phyloP scores from a whole-genome alignment of 768 basidiomycete species.

The Kockovaella imperatae region DNA sequence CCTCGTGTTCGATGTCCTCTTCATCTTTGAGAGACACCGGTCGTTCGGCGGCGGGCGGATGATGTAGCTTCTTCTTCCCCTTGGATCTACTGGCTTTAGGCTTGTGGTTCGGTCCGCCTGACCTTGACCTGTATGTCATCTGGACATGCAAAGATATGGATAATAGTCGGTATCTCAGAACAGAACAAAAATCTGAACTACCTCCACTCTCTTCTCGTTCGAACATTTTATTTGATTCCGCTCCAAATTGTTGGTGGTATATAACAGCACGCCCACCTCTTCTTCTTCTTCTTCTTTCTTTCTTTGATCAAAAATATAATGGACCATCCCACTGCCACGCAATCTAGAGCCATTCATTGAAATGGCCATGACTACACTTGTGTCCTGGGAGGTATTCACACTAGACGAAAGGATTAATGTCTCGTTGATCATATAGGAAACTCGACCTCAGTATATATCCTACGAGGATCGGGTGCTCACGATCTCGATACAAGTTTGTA shows the following conservation, averaged over 20 bases:
- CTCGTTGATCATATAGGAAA: conserved; percentile 37
- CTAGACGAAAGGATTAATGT: conserved; percentile 43
- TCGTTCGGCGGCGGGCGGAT: conserved; percentile 22
- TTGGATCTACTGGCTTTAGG: conserved; percentile 6
- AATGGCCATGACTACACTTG: not conserved
- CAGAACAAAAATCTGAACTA: no score
- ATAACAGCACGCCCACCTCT: not conserved
- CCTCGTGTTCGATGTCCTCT: not conserved
- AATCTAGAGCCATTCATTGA: no score
- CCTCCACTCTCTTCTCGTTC: conserved; percentile 1
- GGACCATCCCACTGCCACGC: conserved; percentile 13
- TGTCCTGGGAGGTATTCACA: conserved; percentile 17
- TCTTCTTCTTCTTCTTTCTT: conserved; percentile 9
- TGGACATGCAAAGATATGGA: not conserved
- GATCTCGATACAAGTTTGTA: conserved; percentile 22
- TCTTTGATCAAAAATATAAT: conserved; percentile 11
- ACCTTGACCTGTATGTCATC: conserved; percentile 34
- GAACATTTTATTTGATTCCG: not conserved
- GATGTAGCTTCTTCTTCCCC: conserved; percentile 23
- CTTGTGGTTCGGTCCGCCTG: conserved; percentile 24
- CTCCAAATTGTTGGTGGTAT: not conserved
- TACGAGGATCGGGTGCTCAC: conserved; percentile 18
- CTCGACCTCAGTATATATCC: conserved; percentile 9
- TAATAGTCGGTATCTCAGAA: not conserved
- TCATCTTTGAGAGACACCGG: no score